These are phyloP conservation scores for Clohesyomyces aquaticus DNA, from an alignment of 495 filamentous ascomycete genomes.

Conservation along the genomic window DNA sequence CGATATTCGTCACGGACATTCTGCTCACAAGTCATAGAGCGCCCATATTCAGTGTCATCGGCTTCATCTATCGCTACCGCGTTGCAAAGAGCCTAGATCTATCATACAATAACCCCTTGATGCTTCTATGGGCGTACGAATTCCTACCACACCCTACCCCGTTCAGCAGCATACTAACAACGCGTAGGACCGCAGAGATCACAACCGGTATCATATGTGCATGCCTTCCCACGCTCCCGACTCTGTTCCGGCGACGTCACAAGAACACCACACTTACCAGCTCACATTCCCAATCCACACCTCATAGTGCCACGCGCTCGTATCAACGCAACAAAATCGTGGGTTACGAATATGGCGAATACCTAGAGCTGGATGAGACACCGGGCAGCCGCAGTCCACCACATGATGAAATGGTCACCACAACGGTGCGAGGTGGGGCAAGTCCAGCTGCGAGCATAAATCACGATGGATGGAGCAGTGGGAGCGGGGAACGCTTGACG, in stretches of 20 bases:
- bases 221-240: conserved; percentile 20
- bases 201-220: conserved; percentile 29
- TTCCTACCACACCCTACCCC: neutral
- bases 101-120: conserved; percentile 25
- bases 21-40: neutral
- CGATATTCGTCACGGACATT: too few species aligned
- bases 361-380: conserved; percentile 13
- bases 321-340: conserved; percentile 2
- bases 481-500: neutral
- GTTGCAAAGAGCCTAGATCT: conserved; percentile 7
- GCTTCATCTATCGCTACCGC: conserved; percentile 12
- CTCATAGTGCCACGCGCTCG: neutral
- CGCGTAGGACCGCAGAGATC: conserved; percentile 19
- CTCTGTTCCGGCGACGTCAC: conserved; percentile 16
- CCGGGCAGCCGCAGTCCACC: neutral
- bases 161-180: neutral
- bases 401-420: conserved; percentile 7
- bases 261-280: neutral
- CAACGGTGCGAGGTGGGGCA: conserved; percentile 1
- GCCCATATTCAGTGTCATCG: conserved; percentile 27
- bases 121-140: conserved; percentile 30
- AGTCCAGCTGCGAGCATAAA: neutral
- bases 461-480: neutral
- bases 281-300: neutral
- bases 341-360: conserved; percentile 1